Evolutionary conservation across 2,329 filamentous ascomycete genomes (phyloP).

Genomic region (Sporothrix schenckii): DNA sequence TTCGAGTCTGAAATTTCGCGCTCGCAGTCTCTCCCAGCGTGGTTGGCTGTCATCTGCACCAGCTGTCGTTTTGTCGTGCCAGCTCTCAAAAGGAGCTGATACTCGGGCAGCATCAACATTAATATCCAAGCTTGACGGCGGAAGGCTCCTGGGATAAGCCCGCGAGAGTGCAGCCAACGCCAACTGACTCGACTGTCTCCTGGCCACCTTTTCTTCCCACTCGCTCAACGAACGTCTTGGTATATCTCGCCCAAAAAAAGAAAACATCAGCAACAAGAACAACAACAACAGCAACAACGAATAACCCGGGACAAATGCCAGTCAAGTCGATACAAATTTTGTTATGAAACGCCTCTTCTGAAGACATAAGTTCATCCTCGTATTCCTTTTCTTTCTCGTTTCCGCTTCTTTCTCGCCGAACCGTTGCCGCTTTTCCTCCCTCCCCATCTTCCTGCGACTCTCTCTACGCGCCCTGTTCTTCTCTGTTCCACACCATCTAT

Average conservation of each 20-base stretch:
- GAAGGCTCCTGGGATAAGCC: background rate
- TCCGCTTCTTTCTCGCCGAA: background rate
- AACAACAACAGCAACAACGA: background rate
- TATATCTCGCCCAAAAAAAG: background rate
- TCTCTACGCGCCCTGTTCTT: slow-evolving; percentile 4
- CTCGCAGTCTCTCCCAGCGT: background rate
- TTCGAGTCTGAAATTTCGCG: background rate
- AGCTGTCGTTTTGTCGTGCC: slow-evolving; percentile 3
- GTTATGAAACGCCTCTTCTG: slow-evolving; percentile 15
- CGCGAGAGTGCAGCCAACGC: background rate
- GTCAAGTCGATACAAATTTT: background rate
- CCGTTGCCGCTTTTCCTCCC: background rate
- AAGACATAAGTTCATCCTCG: background rate
- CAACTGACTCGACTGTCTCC: slow-evolving; percentile 8
- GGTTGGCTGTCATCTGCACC: slow-evolving; percentile 4
- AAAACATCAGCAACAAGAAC: no score
- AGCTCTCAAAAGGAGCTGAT: slow-evolving; percentile 15
- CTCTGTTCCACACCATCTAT: background rate
- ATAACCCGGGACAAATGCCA: background rate
- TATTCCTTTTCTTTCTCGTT: background rate
- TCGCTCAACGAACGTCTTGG: background rate
- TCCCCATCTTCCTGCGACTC: background rate
- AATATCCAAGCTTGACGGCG: slow-evolving; percentile 7
- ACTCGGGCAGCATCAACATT: slow-evolving; percentile 14
- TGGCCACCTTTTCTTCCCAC: background rate